phyloP scores from a whole-genome alignment of 805 yeast genomes.

The Wickerhamomyces bisporus region DNA sequence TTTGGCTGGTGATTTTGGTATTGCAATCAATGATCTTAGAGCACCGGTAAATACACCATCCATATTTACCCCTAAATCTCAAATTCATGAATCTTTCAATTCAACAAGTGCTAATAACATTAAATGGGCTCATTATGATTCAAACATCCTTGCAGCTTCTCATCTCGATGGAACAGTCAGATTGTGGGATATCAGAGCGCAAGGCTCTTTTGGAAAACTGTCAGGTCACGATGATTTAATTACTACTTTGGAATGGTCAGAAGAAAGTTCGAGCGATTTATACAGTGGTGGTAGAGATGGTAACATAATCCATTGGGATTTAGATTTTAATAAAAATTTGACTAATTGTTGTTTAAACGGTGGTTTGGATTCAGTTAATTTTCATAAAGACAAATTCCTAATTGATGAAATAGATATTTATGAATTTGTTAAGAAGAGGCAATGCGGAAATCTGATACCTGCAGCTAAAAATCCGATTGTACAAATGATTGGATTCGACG shows the following conservation, averaged over 20 bases:
- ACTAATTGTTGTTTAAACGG: conserved; percentile 40
- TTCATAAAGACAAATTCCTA: conserved; percentile 24
- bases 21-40: conserved; percentile 69
- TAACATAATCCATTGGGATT: conserved; percentile 65
- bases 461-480: conserved; percentile 50
- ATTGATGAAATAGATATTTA: conserved; percentile 26
- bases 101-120: conserved; percentile 34
- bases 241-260: conserved; percentile 57
- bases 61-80: conserved; percentile 38
- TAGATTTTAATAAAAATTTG: conserved; percentile 28
- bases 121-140: conserved; percentile 60
- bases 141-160: conserved; percentile 59
- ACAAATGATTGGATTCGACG: conserved; percentile 35
- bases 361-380: conserved; percentile 38
- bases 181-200: conserved; percentile 72
- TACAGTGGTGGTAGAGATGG: conserved; percentile 63
- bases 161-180: conserved; percentile 51
- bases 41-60: conserved; percentile 27
- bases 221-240: conserved; percentile 53
- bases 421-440: conserved; percentile 34
- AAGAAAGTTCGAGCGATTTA: conserved; percentile 42
- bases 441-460: conserved; percentile 60
- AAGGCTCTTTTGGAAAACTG: conserved; percentile 45
- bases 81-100: conserved; percentile 16
- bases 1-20: conserved; percentile 66